A percentile compares a stretch with the other conserved stretches of the same genome.
Evolutionary conservation across 768 basidiomycete species (phyloP).

Genomic region (Panellus pusillus): DNA sequence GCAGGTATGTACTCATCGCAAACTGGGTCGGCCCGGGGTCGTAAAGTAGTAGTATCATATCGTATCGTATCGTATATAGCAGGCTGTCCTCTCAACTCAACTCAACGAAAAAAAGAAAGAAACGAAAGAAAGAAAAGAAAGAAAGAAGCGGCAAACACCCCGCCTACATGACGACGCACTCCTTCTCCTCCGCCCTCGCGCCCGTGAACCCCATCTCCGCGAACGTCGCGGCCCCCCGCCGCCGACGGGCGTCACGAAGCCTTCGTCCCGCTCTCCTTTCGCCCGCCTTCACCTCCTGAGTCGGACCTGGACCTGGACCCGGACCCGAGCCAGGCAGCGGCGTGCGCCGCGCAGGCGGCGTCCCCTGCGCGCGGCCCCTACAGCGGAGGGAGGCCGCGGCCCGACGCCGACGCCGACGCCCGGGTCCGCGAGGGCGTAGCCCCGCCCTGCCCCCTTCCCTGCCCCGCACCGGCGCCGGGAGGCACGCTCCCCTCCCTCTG

Average conservation of each 20-base stretch:
- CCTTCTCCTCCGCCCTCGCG: constrained; percentile 74
- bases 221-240: constrained; percentile 67
- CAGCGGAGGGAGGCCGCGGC: constrained; percentile 8
- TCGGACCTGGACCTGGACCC: constrained; percentile 26
- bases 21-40: too few relatives aligned
- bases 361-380: constrained; percentile 13
- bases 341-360: constrained; percentile 11
- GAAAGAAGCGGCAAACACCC: too few relatives aligned
- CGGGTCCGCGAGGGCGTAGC: constrained; percentile 17
- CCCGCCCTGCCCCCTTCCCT: constrained; percentile 13
- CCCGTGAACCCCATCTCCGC: constrained; percentile 92
- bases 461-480: too few relatives aligned
- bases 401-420: constrained; percentile 13
- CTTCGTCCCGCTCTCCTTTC: constrained; percentile 5
- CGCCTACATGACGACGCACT: constrained; percentile 85
- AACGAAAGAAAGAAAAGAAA: too few relatives aligned
- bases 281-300: constrained; percentile 25
- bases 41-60: too few relatives aligned
- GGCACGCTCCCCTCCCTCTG: constrained; percentile 1
- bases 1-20: too few relatives aligned
- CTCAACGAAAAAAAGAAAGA: too few relatives aligned
- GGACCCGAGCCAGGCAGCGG: constrained; percentile 9
- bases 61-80: too few relatives aligned
- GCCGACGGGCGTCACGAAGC: constrained; percentile 5
- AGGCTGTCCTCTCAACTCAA: too few relatives aligned